Conservation (phyloP, 306 rosid genomes). For the Quercus aquifolioides region DNA sequence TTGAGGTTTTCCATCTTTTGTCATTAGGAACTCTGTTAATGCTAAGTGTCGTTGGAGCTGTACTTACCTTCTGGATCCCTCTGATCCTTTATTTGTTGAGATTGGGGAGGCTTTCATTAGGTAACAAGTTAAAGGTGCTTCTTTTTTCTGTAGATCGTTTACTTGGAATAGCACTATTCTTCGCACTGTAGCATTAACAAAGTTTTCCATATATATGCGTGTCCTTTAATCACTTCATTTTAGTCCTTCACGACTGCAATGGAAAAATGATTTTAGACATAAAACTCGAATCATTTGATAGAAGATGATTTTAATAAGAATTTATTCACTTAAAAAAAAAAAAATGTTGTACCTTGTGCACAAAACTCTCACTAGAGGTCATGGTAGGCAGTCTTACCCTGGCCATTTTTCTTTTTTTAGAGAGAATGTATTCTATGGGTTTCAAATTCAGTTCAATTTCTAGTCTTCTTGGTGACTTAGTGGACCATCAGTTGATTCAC, state of each 20-base stretch:
- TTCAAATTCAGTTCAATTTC: too few relatives aligned
- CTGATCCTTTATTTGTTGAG: slow-evolving; percentile 87
- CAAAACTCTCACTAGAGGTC: too few relatives aligned
- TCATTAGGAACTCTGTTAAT: slow-evolving; percentile 74
- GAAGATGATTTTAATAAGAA: too few relatives aligned
- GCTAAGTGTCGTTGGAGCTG: slow-evolving; percentile 85
- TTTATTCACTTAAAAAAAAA: too few relatives aligned
- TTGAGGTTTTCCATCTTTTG: slow-evolving; percentile 24
- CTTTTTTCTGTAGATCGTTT: slow-evolving; percentile 1
- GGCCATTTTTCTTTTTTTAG: too few relatives aligned
- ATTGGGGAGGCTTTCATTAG: slow-evolving; percentile 79
- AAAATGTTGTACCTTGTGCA: too few relatives aligned
- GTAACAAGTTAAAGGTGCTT: slow-evolving; percentile 73
- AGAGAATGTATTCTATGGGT: too few relatives aligned
- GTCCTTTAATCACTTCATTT: neutral
- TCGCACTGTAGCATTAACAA: neutral
- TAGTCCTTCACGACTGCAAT: neutral
- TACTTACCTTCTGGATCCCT: slow-evolving; percentile 91
- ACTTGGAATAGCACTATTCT: neutral
- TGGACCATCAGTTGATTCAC: too few relatives aligned
- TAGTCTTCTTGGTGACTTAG: too few relatives aligned
- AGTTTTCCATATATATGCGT: neutral
- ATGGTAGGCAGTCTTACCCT: too few relatives aligned
- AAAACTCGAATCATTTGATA: too few relatives aligned
- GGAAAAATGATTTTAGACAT: neutral